Conservation (phyloP, 208 protist species). For the Sergeia podlipaevii region DNA sequence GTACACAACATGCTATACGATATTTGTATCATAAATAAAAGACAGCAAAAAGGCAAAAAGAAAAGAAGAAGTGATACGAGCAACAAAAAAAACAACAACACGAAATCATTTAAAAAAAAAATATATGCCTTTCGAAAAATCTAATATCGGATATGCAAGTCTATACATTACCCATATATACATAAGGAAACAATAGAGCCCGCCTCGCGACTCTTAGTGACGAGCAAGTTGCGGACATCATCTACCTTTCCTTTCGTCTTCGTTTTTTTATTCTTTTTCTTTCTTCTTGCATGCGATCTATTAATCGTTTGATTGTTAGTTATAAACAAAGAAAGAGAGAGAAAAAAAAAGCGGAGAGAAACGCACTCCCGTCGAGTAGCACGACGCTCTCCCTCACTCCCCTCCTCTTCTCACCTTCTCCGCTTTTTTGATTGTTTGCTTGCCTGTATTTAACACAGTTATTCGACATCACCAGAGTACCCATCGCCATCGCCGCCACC, state of each 20-base stretch:
- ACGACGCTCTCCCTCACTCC: no score
- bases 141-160: not conserved
- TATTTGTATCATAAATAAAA: not conserved
- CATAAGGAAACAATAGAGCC: no score
- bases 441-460: not conserved
- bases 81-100: not conserved
- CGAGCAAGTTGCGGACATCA: no score
- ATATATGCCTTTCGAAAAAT: no score
- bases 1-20: not conserved
- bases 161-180: no score
- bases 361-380: no score
- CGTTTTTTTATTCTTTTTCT: conserved; percentile 4
- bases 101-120: conserved; percentile 6
- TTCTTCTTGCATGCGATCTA: conserved; percentile 11
- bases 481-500: conserved; percentile 29
- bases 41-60: conserved; percentile 2
- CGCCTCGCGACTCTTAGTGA: no score
- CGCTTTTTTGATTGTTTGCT: conserved; percentile 8
- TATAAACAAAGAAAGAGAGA: not conserved
- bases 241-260: no score
- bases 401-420: not conserved
- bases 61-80: not conserved
- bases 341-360: not conserved
- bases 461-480: conserved; percentile 56
- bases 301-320: conserved; percentile 3